Percentiles rank a stretch among this genome's conserved stretches.
These are phyloP conservation scores for Sideroxylon spinosum DNA, from an alignment of 179 eudicot species.

Conservation along the genomic window DNA sequence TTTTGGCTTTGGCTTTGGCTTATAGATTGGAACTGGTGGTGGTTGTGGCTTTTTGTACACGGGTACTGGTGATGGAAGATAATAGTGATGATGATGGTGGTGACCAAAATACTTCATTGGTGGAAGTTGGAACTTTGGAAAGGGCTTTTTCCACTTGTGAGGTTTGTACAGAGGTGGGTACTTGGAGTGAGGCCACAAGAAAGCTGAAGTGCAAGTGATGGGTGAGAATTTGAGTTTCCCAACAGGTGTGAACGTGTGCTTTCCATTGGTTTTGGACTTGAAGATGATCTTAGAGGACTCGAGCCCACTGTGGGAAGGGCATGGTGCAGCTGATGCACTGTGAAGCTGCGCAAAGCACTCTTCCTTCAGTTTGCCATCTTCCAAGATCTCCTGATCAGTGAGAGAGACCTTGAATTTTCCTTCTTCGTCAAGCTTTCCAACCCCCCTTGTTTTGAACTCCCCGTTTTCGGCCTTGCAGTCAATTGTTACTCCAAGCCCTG, in stretches of 20 bases:
- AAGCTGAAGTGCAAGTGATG: slow-evolving; percentile 60
- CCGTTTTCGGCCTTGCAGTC: slow-evolving; percentile 58
- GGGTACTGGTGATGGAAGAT: not conserved
- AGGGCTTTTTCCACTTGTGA: slow-evolving; percentile 19
- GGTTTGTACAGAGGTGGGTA: slow-evolving; percentile 15
- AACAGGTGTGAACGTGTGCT: slow-evolving; percentile 34
- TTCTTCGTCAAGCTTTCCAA: slow-evolving; percentile 46
- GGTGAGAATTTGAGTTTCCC: slow-evolving; percentile 55
- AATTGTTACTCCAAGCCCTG: slow-evolving; percentile 61
- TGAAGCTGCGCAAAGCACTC: slow-evolving; percentile 77
- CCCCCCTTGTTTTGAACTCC: slow-evolving; percentile 38
- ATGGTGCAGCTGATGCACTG: slow-evolving; percentile 48
- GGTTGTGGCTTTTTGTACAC: slow-evolving; percentile 6
- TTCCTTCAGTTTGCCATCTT: slow-evolving; percentile 41
- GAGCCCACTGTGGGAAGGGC: slow-evolving; percentile 40
- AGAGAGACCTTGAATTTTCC: slow-evolving; percentile 54
- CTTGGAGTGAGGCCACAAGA: slow-evolving; percentile 54
- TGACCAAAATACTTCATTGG: not conserved
- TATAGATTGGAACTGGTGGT: slow-evolving; percentile 25
- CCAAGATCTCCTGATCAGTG: slow-evolving; percentile 29
- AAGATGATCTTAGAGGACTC: slow-evolving; percentile 41
- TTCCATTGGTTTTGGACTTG: slow-evolving; percentile 31
- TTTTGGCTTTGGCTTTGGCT: slow-evolving; percentile 13
- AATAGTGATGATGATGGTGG: not conserved
- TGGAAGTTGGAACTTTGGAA: slow-evolving; percentile 4